Evolutionary conservation across 345 rosid genomes (phyloP).

Genomic region (Microthlaspi erraticum): DNA sequence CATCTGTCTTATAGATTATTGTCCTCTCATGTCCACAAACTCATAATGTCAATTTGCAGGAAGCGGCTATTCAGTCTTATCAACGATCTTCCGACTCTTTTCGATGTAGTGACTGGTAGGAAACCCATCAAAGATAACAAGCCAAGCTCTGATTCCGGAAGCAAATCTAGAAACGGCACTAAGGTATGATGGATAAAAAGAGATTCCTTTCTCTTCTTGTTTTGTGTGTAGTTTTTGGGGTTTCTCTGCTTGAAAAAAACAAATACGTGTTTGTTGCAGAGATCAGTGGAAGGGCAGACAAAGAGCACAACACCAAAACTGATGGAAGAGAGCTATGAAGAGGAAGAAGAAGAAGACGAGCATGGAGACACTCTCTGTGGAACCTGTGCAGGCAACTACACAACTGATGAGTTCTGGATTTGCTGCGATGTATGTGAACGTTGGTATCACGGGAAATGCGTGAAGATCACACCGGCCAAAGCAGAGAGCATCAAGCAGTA

Average conservation of each 20-base stretch:
- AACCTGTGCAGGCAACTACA: slow-evolving; percentile 76
- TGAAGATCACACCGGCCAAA: slow-evolving; percentile 83
- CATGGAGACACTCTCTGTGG: slow-evolving; percentile 78
- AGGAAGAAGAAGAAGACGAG: slow-evolving; percentile 76
- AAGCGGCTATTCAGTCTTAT: slow-evolving; percentile 88
- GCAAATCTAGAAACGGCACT: slow-evolving; percentile 66
- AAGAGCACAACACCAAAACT: slow-evolving; percentile 58
- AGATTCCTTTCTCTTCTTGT: not conserved
- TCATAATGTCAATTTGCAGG: slow-evolving; percentile 53
- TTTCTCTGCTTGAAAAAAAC: not conserved
- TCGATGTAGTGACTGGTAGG: slow-evolving; percentile 93
- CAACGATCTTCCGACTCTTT: slow-evolving; percentile 91
- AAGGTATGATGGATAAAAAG: slow-evolving; percentile 49
- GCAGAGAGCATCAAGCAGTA: slow-evolving; percentile 88
- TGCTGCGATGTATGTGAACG: slow-evolving; percentile 79
- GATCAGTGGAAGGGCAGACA: slow-evolving; percentile 69
- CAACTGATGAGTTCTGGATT: slow-evolving; percentile 85
- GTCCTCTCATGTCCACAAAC: not conserved
- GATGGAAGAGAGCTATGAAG: slow-evolving; percentile 57
- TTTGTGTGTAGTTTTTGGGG: not conserved
- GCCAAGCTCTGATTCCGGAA: slow-evolving; percentile 83
- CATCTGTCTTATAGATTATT: not conserved
- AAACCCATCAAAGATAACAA: slow-evolving; percentile 86
- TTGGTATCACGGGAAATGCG: slow-evolving; percentile 90
- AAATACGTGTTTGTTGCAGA: slow-evolving; percentile 45